Percentiles rank a stretch among this genome's conserved stretches.
Evolutionary conservation across 2,329 filamentous ascomycete species (phyloP).

Genomic region (Nigrospora sphaerica): DNA sequence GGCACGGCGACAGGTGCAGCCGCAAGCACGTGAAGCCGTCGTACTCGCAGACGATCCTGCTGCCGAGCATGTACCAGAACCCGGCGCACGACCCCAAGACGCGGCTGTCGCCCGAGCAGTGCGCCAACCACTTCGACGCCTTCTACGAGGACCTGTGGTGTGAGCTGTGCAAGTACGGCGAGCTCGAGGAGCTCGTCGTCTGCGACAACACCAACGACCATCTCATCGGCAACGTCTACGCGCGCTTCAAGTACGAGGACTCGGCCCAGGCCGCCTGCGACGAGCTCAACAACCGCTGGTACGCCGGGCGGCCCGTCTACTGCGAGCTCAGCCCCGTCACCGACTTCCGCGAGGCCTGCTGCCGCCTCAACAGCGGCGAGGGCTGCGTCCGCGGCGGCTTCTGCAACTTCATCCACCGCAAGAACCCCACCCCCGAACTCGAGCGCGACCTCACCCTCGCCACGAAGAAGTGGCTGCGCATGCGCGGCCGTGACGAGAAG

Average conservation of each 20-base stretch:
- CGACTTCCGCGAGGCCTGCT: constrained; percentile 96
- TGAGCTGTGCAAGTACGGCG: constrained; percentile 98
- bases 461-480: constrained; percentile 94
- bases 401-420: constrained; percentile 99
- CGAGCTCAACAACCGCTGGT: constrained; percentile 90
- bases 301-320: constrained; percentile 94
- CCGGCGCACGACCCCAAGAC: constrained; percentile 86
- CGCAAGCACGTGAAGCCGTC: constrained; percentile 99
- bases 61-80: constrained; percentile 99
- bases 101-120: constrained; percentile 91
- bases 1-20: constrained; percentile 95
- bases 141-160: constrained; percentile 99
- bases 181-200: constrained; percentile 94
- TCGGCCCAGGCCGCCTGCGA: constrained; percentile 90
- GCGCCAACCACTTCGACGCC: constrained; percentile 98
- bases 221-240: constrained; percentile 98
- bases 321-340: constrained; percentile 96
- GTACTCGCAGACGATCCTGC: constrained; percentile 94
- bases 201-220: constrained; percentile 99
- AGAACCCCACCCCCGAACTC: constrained; percentile 84
- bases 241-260: constrained; percentile 99
- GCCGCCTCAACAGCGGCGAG: constrained; percentile 87
- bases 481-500: constrained; percentile 74
- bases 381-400: constrained; percentile 94
- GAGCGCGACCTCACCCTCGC: constrained; percentile 79